Evolutionary conservation across 768 basidiomycete genomes (phyloP).

Genomic region (Chiua virens): DNA sequence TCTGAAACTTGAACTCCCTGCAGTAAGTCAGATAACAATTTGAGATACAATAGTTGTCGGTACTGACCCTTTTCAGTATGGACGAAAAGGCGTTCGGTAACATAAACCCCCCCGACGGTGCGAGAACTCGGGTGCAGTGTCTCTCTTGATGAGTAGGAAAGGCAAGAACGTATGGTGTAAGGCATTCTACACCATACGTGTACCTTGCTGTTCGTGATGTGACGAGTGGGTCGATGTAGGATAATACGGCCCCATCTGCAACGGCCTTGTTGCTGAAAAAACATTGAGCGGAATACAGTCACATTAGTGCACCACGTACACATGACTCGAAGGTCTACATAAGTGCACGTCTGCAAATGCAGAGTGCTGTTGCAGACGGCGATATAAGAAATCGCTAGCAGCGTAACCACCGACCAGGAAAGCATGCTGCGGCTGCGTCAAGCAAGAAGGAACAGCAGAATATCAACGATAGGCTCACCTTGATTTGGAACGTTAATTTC

Average conservation of each 20-base stretch:
- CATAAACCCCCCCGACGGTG: slow-evolving; percentile 25
- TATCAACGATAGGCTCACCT: neutral
- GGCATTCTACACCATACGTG: slow-evolving; percentile 38
- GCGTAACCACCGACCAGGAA: slow-evolving; percentile 55
- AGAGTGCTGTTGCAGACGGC: slow-evolving; percentile 24
- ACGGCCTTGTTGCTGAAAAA: slow-evolving; percentile 44
- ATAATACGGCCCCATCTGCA: slow-evolving; percentile 46
- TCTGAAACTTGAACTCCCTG: slow-evolving; percentile 21
- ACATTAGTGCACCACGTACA: slow-evolving; percentile 34
- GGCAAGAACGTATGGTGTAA: slow-evolving; percentile 23
- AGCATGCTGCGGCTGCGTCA: slow-evolving; percentile 26
- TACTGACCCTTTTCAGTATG: slow-evolving; percentile 35
- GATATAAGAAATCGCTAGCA: slow-evolving; percentile 44
- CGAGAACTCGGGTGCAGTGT: slow-evolving; percentile 13
- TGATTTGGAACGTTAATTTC: slow-evolving; percentile 26
- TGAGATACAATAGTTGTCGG: neutral
- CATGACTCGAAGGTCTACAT: slow-evolving; percentile 47
- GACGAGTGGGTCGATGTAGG: slow-evolving; percentile 45
- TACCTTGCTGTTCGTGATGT: slow-evolving; percentile 41
- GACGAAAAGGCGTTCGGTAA: slow-evolving; percentile 37
- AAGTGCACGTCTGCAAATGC: slow-evolving; percentile 38
- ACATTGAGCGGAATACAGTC: neutral
- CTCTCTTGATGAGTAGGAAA: slow-evolving; percentile 40
- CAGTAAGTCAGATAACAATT: too few relatives aligned
- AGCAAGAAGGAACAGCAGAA: neutral